Evolutionary conservation across 2,329 filamentous ascomycete genomes (phyloP), one percentile per base, ranked within the genome.

Genomic region (Fusarium sp.): DNA sequence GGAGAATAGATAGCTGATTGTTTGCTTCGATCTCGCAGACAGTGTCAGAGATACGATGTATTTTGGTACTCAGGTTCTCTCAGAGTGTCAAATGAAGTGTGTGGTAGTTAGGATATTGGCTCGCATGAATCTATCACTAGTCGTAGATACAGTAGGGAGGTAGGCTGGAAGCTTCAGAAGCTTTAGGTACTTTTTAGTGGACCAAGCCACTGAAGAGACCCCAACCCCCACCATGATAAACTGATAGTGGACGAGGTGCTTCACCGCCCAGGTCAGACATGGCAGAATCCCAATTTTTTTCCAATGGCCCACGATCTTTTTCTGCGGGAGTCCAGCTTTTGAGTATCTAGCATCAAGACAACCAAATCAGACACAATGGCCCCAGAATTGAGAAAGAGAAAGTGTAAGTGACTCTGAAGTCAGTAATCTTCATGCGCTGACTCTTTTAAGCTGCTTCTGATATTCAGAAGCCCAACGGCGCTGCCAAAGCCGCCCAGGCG

Each of bases 361-460:
- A 46, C 25, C 59, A 52, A 69, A 72, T 67, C 39, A 67, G 61
- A 72, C 65, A 75, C 69, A 74, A 85, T 85, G 83, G 80, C 82
- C 35, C 81, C 80, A 66, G 80, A 82, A 76, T 74, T 83, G 47
- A 81, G 80, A 57, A 81, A 77, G 69, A 67, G 75, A 75, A 78
- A 78, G 66, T 58, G 77, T 79, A 63, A 58, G 75, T 54, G 10
- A 17, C 3, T 42, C 33, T 18, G 20, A 10, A 11, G 11, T 17
- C 14, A 6, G 10, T 0, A 11, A 3, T 27, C 0, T 36, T 47
- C 61, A 51, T 61, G 48, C 64, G 64, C 69, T 78, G 51, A 76
- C 48, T 15, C 11, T 51, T 13, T 41, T 23, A 39, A 77, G 73
- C 72, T 51, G 56, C 66, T 53, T 42, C 72, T 39, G 77, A 78